A percentile compares a stretch with the other conserved stretches of the same genome.
Evolutionary conservation across 129 eudicot genomes (phyloP).

Genomic region (Erigeron canadensis): DNA sequence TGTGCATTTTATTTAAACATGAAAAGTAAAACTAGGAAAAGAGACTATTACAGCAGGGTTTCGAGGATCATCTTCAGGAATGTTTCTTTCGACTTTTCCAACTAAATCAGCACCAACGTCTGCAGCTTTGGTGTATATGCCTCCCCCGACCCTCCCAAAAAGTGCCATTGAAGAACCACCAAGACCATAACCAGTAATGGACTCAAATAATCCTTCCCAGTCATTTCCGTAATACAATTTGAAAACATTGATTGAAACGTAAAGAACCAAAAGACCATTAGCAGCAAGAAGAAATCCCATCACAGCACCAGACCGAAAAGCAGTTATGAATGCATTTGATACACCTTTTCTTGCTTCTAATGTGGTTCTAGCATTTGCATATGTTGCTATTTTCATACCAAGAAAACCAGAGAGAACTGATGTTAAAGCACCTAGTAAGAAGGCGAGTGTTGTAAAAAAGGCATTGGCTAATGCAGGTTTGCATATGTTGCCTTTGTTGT

Average conservation of each 20-base stretch:
- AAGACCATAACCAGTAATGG: constrained; percentile 56
- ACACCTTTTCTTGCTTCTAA: constrained; percentile 54
- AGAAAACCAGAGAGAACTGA: constrained; percentile 59
- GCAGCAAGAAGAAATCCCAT: constrained; percentile 52
- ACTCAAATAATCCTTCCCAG: constrained; percentile 58
- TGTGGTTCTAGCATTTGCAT: constrained; percentile 54
- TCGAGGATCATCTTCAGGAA: constrained; percentile 63
- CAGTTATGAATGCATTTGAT: constrained; percentile 44
- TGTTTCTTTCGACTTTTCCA: constrained; percentile 52
- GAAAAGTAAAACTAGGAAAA: background rate
- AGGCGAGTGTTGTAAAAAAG: constrained; percentile 47
- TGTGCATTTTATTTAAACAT: background rate
- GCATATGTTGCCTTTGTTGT: constrained; percentile 42
- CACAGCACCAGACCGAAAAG: constrained; percentile 38
- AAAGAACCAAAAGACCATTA: constrained; percentile 51
- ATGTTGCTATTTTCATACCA: constrained; percentile 40
- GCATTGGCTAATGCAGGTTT: constrained; percentile 62
- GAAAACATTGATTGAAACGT: constrained; percentile 41
- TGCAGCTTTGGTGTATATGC: constrained; percentile 61
- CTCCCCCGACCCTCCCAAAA: constrained; percentile 65
- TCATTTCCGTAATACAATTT: constrained; percentile 51
- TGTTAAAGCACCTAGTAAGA: constrained; percentile 46
- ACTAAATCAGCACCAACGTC: constrained; percentile 64
- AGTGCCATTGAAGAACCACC: constrained; percentile 43
- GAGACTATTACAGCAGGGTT: constrained; percentile 57